phyloP scores from a whole-genome alignment of 2,329 filamentous ascomycete species.

The Alternaria metachromatica region DNA sequence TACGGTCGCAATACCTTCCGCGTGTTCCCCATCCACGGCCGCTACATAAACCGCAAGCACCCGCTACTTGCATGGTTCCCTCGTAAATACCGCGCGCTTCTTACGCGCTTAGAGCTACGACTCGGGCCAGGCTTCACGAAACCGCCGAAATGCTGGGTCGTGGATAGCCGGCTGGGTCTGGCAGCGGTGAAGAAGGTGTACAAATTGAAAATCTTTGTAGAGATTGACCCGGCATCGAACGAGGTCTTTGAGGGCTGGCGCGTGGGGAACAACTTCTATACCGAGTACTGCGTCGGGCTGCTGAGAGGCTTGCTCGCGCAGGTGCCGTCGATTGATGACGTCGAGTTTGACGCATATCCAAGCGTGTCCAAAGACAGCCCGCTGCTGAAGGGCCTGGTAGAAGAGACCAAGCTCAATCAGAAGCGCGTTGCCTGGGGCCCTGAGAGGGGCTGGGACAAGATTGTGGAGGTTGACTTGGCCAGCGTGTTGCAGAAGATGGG shows the following conservation, averaged over 20 bases:
- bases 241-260: constrained; percentile 72
- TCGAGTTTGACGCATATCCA: constrained; percentile 74
- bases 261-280: constrained; percentile 71
- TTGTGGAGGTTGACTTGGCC: constrained; percentile 39
- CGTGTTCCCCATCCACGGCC: constrained; percentile 60
- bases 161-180: constrained; percentile 69
- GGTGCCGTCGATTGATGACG: constrained; percentile 62
- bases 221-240: constrained; percentile 72
- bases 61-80: constrained; percentile 73
- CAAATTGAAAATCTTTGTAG: constrained; percentile 70
- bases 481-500: constrained; percentile 37
- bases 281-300: constrained; percentile 67
- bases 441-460: constrained; percentile 66
- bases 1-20: constrained; percentile 61
- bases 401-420: constrained; percentile 57
- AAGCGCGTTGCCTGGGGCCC: constrained; percentile 71
- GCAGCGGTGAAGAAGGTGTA: constrained; percentile 66
- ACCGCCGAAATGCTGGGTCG: constrained; percentile 74
- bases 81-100: constrained; percentile 62
- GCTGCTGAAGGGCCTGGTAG: constrained; percentile 68
- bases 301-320: constrained; percentile 63
- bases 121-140: constrained; percentile 75
- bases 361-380: constrained; percentile 69
- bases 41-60: constrained; percentile 74
- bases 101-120: constrained; percentile 72